Evolutionary conservation across 345 rosid genomes (phyloP), one percentile per base, ranked within the genome.

Genomic region (Durio zibethinus): DNA sequence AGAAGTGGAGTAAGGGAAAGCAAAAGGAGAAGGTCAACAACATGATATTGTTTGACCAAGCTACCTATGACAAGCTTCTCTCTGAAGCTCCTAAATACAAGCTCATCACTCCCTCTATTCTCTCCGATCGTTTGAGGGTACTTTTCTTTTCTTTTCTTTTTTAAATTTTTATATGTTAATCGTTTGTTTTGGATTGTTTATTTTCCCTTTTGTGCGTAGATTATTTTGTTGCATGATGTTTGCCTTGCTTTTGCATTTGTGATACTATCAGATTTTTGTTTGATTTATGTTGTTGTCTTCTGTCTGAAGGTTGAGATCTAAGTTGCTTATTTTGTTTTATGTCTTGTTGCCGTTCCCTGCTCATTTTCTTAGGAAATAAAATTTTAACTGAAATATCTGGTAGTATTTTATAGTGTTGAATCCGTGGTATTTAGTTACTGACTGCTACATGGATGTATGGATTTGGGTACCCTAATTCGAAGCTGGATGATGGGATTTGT

Each of bases 11-110:
- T 86, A 92, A 92, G 84, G 97, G 94, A 76, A 90, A 92, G 90
- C 97, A 92, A 80, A 92, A 92, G 93, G 97, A 92, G 87, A 92
- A 91, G 85, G 97, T 92, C 85, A 92, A 92, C 91, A 92, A 92
- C 88, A 89, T 90, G 97, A 93, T 92, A 61, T 73, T 90, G 81
- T 92, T 92, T 82, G 97, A 92, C 77, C 94, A 90, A 21, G 91
- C 85, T n/a, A 90, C 97, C 54, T 92, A 90, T 69, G 97, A 92
- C 71, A 90, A 89, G 89, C 94, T 92, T n/a, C 87, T 92, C 35
- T 62, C 88, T 23, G 94, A 92, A 68, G 93, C 88, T 10, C 94
- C 97, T 27, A 92, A 92, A 80, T 89, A 84, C 84, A 92, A 90
- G 88, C 94, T 87, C 75, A 85, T 92, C 76, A 92, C 97, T 0